Percentiles rank a stretch among this genome's conserved stretches.
Conservation (phyloP, 1,139 yeast genomes). For the Geotrichum restrictum region DNA sequence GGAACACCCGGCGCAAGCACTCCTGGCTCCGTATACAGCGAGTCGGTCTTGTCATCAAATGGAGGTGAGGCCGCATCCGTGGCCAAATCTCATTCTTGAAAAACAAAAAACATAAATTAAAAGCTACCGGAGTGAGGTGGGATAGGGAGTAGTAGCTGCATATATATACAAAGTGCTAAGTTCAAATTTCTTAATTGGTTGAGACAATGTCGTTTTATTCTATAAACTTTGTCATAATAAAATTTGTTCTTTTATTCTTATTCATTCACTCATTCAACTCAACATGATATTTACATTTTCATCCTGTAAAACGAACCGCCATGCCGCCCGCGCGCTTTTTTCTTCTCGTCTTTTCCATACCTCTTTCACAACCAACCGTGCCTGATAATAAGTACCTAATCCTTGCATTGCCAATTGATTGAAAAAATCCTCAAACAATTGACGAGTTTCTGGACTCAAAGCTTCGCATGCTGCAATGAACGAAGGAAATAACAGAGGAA, state of each 20-base stretch:
- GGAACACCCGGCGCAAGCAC: too few relatives aligned
- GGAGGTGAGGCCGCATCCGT: too few relatives aligned
- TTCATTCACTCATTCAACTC: slow-evolving; percentile 1
- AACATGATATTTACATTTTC: slow-evolving; percentile 18
- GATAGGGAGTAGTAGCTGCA: neutral
- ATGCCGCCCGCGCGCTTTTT: slow-evolving; percentile 78
- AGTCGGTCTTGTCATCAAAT: neutral
- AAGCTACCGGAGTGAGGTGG: neutral
- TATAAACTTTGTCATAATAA: too few relatives aligned
- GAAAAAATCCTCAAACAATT: slow-evolving; percentile 74
- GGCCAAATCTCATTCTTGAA: neutral
- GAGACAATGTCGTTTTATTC: too few relatives aligned
- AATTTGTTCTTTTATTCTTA: too few relatives aligned
- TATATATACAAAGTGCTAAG: too few relatives aligned
- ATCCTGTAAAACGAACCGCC: slow-evolving; percentile 56
- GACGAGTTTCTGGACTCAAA: slow-evolving; percentile 52
- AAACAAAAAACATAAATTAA: neutral
- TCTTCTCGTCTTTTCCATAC: slow-evolving; percentile 87
- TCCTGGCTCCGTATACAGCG: neutral
- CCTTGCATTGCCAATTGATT: slow-evolving; percentile 71
- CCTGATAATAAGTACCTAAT: slow-evolving; percentile 83
- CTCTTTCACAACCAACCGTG: slow-evolving; percentile 77
- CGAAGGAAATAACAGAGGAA: slow-evolving; percentile 85
- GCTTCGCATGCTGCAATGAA: slow-evolving; percentile 88
- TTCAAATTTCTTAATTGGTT: too few relatives aligned